These are phyloP conservation scores for Colletotrichum cereale DNA, from an alignment of 2,329 filamentous ascomycete genomes.

Conservation along the genomic window DNA sequence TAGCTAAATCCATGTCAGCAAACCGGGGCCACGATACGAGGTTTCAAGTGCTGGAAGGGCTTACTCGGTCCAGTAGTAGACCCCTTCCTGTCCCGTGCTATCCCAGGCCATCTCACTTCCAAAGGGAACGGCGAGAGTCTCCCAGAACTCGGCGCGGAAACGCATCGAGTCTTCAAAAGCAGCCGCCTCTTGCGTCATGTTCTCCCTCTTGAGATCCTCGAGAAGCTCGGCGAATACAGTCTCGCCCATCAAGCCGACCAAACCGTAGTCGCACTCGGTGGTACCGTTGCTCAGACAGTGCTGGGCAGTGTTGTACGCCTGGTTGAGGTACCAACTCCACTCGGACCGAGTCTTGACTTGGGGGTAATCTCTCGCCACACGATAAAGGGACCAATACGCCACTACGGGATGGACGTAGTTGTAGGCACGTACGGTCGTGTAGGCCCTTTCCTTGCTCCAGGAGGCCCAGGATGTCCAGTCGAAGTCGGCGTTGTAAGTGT, in stretches of 20 bases:
- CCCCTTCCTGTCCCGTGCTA: conserved; percentile 71
- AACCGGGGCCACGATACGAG: not conserved
- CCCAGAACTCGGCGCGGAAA: conserved; percentile 62
- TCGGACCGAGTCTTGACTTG: conserved; percentile 47
- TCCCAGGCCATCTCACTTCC: conserved; percentile 75
- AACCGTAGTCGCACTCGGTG: conserved; percentile 51
- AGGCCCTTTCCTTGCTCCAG: conserved; percentile 55
- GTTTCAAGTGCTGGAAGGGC: conserved; percentile 14
- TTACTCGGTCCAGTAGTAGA: conserved; percentile 69
- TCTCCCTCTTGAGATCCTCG: conserved; percentile 62
- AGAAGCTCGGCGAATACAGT: conserved; percentile 68
- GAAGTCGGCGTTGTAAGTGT: conserved; percentile 56
- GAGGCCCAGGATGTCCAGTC: conserved; percentile 55
- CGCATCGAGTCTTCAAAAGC: conserved; percentile 60
- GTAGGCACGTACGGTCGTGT: conserved; percentile 64
- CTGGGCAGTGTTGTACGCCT: conserved; percentile 65
- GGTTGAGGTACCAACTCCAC: conserved; percentile 68
- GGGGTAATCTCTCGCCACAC: conserved; percentile 63
- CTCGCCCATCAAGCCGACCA: conserved; percentile 70
- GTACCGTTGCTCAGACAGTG: conserved; percentile 54
- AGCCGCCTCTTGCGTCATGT: conserved; percentile 45
- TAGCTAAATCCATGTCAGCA: conserved; percentile 48
- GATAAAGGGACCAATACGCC: conserved; percentile 70
- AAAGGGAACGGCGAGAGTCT: conserved; percentile 64
- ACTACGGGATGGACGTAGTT: conserved; percentile 70